Evolutionary conservation across 352 stramenopile species (phyloP).

Genomic region (Phytopythium kandeliae): DNA sequence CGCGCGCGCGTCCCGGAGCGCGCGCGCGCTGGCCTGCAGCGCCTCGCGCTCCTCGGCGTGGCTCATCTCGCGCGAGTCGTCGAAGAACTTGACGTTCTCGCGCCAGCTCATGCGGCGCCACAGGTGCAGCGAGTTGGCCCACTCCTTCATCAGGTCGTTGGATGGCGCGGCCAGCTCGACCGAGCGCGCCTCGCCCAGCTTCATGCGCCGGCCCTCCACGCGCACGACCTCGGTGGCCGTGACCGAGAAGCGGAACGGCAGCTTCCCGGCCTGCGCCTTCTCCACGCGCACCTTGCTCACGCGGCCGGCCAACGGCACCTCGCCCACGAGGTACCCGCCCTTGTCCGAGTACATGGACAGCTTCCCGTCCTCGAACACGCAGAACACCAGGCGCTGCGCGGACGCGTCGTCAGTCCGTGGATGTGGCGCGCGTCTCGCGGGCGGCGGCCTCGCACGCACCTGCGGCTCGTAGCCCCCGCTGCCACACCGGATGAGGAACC

Average conservation of each 20-base stretch:
- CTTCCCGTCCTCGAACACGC: slow-evolving; percentile 71
- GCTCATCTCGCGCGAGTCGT: slow-evolving; percentile 37
- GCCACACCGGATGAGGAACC: slow-evolving; percentile 67
- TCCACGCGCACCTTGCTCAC: slow-evolving; percentile 79
- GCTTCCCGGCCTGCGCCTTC: slow-evolving; percentile 48
- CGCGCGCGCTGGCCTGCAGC: slow-evolving; percentile 53
- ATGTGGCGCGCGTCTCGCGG: too few relatives aligned
- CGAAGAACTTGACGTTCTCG: slow-evolving; percentile 84
- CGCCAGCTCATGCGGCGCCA: slow-evolving; percentile 87
- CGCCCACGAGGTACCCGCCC: slow-evolving; percentile 50
- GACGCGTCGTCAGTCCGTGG: too few relatives aligned
- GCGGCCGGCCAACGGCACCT: slow-evolving; percentile 58
- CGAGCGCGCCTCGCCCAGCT: slow-evolving; percentile 52
- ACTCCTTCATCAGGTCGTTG: slow-evolving; percentile 83
- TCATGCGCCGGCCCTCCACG: slow-evolving; percentile 75
- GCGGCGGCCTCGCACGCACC: slow-evolving; percentile 19
- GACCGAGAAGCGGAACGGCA: slow-evolving; percentile 72
- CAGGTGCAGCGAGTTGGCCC: slow-evolving; percentile 76
- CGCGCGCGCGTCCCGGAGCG: slow-evolving; percentile 40
- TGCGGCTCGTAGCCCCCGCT: slow-evolving; percentile 39
- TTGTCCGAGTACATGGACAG: slow-evolving; percentile 74
- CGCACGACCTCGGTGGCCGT: slow-evolving; percentile 60
- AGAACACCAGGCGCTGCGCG: slow-evolving; percentile 57
- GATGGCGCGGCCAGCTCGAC: slow-evolving; percentile 68
- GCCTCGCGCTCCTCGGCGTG: slow-evolving; percentile 53